Conservation (phyloP, 192 early-diverging fungal species). For the Linnemannia elongata region DNA sequence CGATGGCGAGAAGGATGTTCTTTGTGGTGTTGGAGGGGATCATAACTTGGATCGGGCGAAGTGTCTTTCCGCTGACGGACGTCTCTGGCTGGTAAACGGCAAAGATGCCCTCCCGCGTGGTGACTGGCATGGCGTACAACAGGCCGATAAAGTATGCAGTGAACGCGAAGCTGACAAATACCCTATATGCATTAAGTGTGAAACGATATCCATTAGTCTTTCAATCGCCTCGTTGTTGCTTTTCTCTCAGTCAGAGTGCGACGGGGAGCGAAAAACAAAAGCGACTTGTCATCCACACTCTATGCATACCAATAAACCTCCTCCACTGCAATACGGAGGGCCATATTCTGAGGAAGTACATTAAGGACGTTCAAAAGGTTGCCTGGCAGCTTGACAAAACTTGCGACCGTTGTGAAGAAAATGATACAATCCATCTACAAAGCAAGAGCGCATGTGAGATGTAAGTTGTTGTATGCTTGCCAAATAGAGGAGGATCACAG, state of each 20-base stretch:
- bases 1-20: slow-evolving; percentile 29
- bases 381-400: slow-evolving; percentile 28
- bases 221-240: not conserved
- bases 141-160: slow-evolving; percentile 36
- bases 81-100: slow-evolving; percentile 43
- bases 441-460: not conserved
- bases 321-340: slow-evolving; percentile 33
- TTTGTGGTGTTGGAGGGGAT: slow-evolving; percentile 37
- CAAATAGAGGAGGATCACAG: not conserved
- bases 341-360: slow-evolving; percentile 13
- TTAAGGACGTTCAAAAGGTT: slow-evolving; percentile 31
- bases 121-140: slow-evolving; percentile 53
- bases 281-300: not conserved
- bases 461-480: not conserved
- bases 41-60: slow-evolving; percentile 36
- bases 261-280: not conserved
- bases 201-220: not conserved
- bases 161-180: slow-evolving; percentile 25
- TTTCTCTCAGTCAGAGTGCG: not conserved
- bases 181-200: slow-evolving; percentile 7
- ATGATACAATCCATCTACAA: slow-evolving; percentile 48
- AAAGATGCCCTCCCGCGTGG: slow-evolving; percentile 42
- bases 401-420: slow-evolving; percentile 35
- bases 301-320: slow-evolving; percentile 36
- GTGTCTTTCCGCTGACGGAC: slow-evolving; percentile 1